Conservation (phyloP, 495 filamentous ascomycete species). For the Penicillium soppii region DNA sequence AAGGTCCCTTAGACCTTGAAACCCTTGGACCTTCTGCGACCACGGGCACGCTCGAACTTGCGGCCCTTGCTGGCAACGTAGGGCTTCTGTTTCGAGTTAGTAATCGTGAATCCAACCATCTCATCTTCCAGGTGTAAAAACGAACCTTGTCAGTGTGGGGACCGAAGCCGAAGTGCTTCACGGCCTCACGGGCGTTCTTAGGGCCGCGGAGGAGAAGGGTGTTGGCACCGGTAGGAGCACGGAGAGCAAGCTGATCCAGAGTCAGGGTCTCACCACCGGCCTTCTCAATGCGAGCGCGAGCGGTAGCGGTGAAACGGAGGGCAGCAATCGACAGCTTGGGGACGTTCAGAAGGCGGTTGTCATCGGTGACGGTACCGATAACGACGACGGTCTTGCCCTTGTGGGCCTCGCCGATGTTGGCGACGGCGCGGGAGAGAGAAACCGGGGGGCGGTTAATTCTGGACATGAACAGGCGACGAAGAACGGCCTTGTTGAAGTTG, state of each 20-base stretch:
- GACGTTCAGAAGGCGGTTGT: slow-evolving; percentile 84
- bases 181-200: slow-evolving; percentile 94
- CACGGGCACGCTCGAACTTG: slow-evolving; percentile 98
- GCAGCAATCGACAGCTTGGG: slow-evolving; percentile 93
- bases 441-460: slow-evolving; percentile 95
- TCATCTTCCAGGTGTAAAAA: slow-evolving; percentile 10
- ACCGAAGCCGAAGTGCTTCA: slow-evolving; percentile 98
- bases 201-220: slow-evolving; percentile 92
- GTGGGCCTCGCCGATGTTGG: slow-evolving; percentile 61
- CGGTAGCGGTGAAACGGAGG: slow-evolving; percentile 92
- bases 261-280: slow-evolving; percentile 93
- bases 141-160: slow-evolving; percentile 94
- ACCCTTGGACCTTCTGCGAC: slow-evolving; percentile 87
- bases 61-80: slow-evolving; percentile 97
- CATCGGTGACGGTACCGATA: slow-evolving; percentile 92
- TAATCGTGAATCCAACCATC: background rate
- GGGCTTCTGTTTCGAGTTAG: slow-evolving; percentile 67
- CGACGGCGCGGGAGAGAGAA: slow-evolving; percentile 84
- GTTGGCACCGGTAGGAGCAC: slow-evolving; percentile 90
- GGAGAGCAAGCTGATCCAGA: slow-evolving; percentile 91
- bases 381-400: slow-evolving; percentile 89
- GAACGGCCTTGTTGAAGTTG: slow-evolving; percentile 94
- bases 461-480: slow-evolving; percentile 95
- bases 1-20: slow-evolving; percentile 86
- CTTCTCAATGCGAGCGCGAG: slow-evolving; percentile 85